Evolutionary conservation across 2,329 filamentous ascomycete genomes (phyloP), one percentile per base, ranked within the genome.

Genomic region (Nemania sp.): DNA sequence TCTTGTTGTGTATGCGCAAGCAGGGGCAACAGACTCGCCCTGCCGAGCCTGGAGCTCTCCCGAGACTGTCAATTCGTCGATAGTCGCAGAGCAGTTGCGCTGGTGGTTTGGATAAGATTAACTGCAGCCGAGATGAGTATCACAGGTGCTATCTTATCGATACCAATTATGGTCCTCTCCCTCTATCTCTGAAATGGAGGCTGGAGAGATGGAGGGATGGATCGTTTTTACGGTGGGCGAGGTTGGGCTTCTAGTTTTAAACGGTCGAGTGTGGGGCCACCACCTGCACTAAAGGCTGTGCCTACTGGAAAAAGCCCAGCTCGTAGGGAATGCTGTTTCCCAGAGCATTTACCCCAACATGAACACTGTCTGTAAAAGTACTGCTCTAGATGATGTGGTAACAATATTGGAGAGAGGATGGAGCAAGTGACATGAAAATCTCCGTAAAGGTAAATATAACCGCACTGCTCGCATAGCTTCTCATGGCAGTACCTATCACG

Each of bases 241-340:
- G 50, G 53, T 52, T 53, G 47, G 47, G 8, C 43, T 39, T 11
- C 54, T 47, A 54, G 57, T 59, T 59, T 59, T 28, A 57, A 59
- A 59, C 57, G 57, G 57, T 59, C 49, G 28, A n/a, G 20, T 33
- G 54, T 45, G 44, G 54, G 54, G 41, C 33, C 15, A 4, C 28
- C 31, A 20, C 4, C 6, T 3, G 15, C 17, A 37, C 34, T 11
- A 37, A 3, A 6, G 2, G n/a, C n/a, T n/a, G n/a, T n/a, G 22
- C 34, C 34, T 12, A 39, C 19, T 20, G 5, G 28, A 5, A 14
- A 12, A 31, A 5, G n/a, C 8, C 28, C n/a, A n/a, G n/a, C n/a
- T n/a, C n/a, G n/a, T n/a, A n/a, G n/a, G n/a, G n/a, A n/a, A n/a
- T n/a, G n/a, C n/a, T n/a, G n/a, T n/a, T n/a, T n/a, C n/a, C n/a